Evolutionary conservation across 148 eudicot genomes (phyloP).

Genomic region (Drosera capensis): DNA sequence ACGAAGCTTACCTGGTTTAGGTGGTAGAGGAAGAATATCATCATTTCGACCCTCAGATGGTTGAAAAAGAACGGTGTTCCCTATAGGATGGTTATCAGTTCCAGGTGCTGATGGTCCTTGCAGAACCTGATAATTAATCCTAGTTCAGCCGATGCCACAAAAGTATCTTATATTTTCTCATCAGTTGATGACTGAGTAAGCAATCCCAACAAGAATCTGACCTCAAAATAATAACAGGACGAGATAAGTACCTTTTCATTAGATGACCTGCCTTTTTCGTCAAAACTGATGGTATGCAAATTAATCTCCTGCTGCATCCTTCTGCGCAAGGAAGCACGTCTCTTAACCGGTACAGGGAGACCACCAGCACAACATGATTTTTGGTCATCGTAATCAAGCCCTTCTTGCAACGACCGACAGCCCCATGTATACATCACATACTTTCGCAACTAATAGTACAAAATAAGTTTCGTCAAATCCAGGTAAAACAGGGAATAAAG

Average conservation of each 20-base stretch:
- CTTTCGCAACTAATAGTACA: conserved; percentile 59
- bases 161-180: neutral
- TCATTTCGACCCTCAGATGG: conserved; percentile 8
- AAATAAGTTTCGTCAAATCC: conserved; percentile 5
- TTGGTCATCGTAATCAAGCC: conserved; percentile 7
- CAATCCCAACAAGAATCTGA: neutral
- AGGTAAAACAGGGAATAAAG: neutral
- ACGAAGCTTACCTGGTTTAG: conserved; percentile 22
- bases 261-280: conserved; percentile 18
- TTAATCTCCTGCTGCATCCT: conserved; percentile 26
- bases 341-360: conserved; percentile 24
- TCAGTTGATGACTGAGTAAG: neutral
- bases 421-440: conserved; percentile 76
- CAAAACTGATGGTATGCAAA: conserved; percentile 30
- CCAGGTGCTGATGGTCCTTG: conserved; percentile 6
- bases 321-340: conserved; percentile 21
- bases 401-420: conserved; percentile 33
- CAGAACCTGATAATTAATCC: neutral
- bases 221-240: neutral
- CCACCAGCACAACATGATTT: conserved; percentile 32
- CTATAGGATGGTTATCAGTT: conserved; percentile 7
- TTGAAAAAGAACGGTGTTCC: conserved; percentile 7
- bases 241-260: conserved; percentile 28
- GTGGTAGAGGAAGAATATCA: conserved; percentile 33
- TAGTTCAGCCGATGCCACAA: too few relatives aligned